Conservation (phyloP, 768 basidiomycete species). For the Gloeostereum incarnatum region DNA sequence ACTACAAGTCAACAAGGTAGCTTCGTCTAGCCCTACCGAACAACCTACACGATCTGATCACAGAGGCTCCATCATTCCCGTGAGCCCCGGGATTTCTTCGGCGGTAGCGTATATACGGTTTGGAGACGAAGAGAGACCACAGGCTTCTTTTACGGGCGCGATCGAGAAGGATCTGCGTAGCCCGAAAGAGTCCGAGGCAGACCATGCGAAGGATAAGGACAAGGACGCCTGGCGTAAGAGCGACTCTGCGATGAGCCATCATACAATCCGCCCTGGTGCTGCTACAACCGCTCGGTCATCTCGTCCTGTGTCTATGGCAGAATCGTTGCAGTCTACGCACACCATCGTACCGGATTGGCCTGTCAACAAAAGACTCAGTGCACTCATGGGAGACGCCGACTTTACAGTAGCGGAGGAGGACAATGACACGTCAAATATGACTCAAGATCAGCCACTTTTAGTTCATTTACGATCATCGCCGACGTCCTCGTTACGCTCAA, state of each 20-base stretch:
- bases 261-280: conserved; percentile 54
- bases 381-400: conserved; percentile 42
- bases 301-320: conserved; percentile 71
- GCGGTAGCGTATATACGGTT: conserved; percentile 46
- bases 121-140: conserved; percentile 22
- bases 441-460: too few relatives aligned
- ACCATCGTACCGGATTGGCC: conserved; percentile 65
- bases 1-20: conserved; percentile 13
- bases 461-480: too few relatives aligned
- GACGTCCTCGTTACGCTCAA: conserved; percentile 31
- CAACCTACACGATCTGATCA: conserved; percentile 20
- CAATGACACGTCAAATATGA: conserved; percentile 10
- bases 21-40: conserved; percentile 10
- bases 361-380: conserved; percentile 61
- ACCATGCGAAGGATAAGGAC: conserved; percentile 13
- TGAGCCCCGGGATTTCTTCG: conserved; percentile 48
- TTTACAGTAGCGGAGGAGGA: conserved; percentile 10
- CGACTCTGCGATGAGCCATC: conserved; percentile 73
- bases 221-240: conserved; percentile 78
- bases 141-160: too few relatives aligned
- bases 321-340: conserved; percentile 64
- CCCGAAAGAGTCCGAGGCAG: conserved; percentile 12
- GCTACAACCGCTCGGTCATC: conserved; percentile 37
- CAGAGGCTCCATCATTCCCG: conserved; percentile 42
- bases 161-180: too few relatives aligned